Evolutionary conservation across 352 stramenopile genomes (phyloP).

Genomic region (Phytophthora idaei): DNA sequence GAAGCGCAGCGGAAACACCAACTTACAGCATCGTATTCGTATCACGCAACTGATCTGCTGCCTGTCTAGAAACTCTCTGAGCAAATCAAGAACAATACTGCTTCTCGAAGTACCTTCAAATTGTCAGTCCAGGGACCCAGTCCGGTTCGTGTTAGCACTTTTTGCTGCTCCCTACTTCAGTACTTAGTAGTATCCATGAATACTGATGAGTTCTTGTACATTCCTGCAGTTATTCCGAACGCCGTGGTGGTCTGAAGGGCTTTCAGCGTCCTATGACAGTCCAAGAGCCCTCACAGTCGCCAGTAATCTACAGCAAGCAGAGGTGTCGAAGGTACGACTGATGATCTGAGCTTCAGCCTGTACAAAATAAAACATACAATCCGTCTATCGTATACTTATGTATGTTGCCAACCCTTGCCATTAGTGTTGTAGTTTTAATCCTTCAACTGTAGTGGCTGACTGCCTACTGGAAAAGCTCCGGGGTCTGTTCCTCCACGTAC

Average conservation of each 20-base stretch:
- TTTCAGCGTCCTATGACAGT: constrained; percentile 27
- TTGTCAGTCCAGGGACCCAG: constrained; percentile 29
- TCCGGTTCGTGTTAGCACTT: constrained; percentile 25
- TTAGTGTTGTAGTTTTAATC: constrained; percentile 13
- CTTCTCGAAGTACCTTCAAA: constrained; percentile 24
- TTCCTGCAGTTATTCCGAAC: constrained; percentile 39
- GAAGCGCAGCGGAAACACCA: constrained; percentile 17
- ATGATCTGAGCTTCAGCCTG: not conserved
- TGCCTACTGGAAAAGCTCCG: constrained; percentile 84
- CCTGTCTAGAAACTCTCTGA: constrained; percentile 25
- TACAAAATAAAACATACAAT: constrained; percentile 1
- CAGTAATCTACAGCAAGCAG: constrained; percentile 43
- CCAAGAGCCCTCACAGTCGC: constrained; percentile 16
- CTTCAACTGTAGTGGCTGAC: constrained; percentile 6
- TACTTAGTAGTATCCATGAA: not conserved
- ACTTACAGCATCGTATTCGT: not conserved
- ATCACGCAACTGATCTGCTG: not conserved
- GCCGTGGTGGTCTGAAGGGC: constrained; percentile 45
- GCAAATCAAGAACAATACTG: constrained; percentile 42
- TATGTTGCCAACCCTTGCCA: not conserved
- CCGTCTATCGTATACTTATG: constrained; percentile 24
- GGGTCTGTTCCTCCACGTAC: constrained; percentile 88
- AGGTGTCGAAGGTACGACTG: constrained; percentile 64
- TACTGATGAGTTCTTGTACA: not conserved
- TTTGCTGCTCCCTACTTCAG: too few relatives aligned